phyloP scores from a whole-genome alignment of 1,139 yeast species.

The Hansenula lynferdii region DNA sequence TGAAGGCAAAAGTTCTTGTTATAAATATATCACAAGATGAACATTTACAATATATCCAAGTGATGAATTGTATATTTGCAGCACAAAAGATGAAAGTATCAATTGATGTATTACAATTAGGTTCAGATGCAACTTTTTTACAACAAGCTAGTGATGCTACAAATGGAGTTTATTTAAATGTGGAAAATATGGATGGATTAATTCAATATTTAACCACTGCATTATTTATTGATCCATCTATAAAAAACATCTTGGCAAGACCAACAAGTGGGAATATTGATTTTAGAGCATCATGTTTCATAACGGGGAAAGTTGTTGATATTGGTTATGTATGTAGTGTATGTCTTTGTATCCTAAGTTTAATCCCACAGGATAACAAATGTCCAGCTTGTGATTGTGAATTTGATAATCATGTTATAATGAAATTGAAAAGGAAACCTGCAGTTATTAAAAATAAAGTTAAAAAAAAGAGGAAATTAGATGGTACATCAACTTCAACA shows the following conservation, averaged over 20 bases:
- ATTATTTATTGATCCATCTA: constrained; percentile 76
- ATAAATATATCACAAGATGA: constrained; percentile 76
- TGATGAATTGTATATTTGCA: constrained; percentile 94
- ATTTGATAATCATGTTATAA: constrained; percentile 54
- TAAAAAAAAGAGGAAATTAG: constrained; percentile 31
- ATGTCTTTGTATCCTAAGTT: constrained; percentile 69
- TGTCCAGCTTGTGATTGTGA: constrained; percentile 71
- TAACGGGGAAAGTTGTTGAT: constrained; percentile 85
- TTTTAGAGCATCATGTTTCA: constrained; percentile 90
- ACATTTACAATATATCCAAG: constrained; percentile 80
- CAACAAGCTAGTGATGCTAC: constrained; percentile 98
- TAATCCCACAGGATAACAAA: constrained; percentile 45
- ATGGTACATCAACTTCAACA: not conserved
- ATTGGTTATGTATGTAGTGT: constrained; percentile 95
- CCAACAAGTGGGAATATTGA: constrained; percentile 89
- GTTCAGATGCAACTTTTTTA: constrained; percentile 71
- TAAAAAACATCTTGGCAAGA: constrained; percentile 66
- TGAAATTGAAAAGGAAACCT: constrained; percentile 50
- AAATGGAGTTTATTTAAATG: constrained; percentile 77
- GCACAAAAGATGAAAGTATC: constrained; percentile 92
- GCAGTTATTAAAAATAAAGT: constrained; percentile 39
- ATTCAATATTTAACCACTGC: constrained; percentile 69
- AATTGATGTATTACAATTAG: constrained; percentile 85
- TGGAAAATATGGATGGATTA: constrained; percentile 72
- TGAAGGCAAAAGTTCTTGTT: constrained; percentile 70